phyloP scores from a whole-genome alignment of 176 grass and related monocot species.

The Stipa capillata region DNA sequence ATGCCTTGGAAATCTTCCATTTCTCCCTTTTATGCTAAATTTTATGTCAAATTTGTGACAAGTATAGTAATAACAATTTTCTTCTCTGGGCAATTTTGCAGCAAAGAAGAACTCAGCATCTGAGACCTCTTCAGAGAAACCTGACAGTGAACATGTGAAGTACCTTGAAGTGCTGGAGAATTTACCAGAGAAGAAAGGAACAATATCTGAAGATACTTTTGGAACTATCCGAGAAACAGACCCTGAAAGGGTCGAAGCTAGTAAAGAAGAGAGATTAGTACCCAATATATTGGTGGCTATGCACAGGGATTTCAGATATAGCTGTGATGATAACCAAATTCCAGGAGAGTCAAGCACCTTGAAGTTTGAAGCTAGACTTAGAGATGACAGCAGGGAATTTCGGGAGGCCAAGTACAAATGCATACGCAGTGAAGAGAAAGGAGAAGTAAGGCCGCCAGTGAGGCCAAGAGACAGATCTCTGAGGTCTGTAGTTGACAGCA shows the following conservation, averaged over 20 bases:
- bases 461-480: slow-evolving; percentile 26
- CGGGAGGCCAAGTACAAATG: slow-evolving; percentile 38
- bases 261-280: slow-evolving; percentile 11
- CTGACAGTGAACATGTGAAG: slow-evolving; percentile 52
- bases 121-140: slow-evolving; percentile 52
- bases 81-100: slow-evolving; percentile 15
- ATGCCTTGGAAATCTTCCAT: neutral
- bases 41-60: neutral
- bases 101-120: slow-evolving; percentile 46
- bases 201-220: neutral
- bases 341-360: slow-evolving; percentile 1
- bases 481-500: slow-evolving; percentile 1
- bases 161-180: slow-evolving; percentile 62
- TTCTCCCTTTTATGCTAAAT: neutral
- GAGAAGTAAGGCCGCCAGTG: slow-evolving; percentile 5
- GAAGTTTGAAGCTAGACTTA: slow-evolving; percentile 7
- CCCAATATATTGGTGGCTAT: neutral
- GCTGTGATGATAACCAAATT: slow-evolving; percentile 6
- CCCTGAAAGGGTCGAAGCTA: neutral
- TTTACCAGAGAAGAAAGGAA: slow-evolving; percentile 38
- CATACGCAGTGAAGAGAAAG: slow-evolving; percentile 22
- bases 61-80: neutral
- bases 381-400: slow-evolving; percentile 22
- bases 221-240: neutral
- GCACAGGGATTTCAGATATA: neutral